Conservation (phyloP, 495 filamentous ascomycete genomes). For the Penicillium macrosclerotiorum region DNA sequence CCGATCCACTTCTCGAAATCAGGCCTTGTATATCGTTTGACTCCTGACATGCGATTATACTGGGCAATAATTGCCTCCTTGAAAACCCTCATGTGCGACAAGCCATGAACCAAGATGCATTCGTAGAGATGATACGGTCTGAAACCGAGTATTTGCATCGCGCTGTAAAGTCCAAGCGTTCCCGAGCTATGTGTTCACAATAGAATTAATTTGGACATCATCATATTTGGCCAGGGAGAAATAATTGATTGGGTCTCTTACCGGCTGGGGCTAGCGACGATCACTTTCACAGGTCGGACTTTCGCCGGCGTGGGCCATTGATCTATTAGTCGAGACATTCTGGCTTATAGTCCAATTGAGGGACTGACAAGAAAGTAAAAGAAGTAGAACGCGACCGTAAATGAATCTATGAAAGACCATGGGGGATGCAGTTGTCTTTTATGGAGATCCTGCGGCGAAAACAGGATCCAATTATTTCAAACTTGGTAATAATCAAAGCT, state of each 20-base stretch:
- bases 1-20: constrained; percentile 24
- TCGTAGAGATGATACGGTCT: constrained; percentile 24
- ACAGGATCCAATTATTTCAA: too few species aligned
- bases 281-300: constrained; percentile 14
- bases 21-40: constrained; percentile 8
- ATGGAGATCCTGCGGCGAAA: too few species aligned
- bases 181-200: constrained; percentile 13
- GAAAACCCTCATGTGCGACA: constrained; percentile 18
- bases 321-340: constrained; percentile 19
- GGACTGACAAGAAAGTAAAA: background rate
- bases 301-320: constrained; percentile 9
- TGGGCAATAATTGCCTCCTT: constrained; percentile 16
- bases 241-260: background rate
- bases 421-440: too few species aligned
- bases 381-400: too few species aligned
- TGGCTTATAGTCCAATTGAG: background rate
- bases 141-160: constrained; percentile 24
- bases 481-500: too few species aligned
- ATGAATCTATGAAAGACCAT: too few species aligned
- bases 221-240: too few species aligned
- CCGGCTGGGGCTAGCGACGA: constrained; percentile 24
- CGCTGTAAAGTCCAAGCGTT: constrained; percentile 19
- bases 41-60: constrained; percentile 15
- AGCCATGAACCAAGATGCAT: background rate
- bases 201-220: background rate